These are phyloP conservation scores for Ustilaginoidea virens DNA, from an alignment of 2,329 filamentous ascomycete genomes.

Conservation along the genomic window DNA sequence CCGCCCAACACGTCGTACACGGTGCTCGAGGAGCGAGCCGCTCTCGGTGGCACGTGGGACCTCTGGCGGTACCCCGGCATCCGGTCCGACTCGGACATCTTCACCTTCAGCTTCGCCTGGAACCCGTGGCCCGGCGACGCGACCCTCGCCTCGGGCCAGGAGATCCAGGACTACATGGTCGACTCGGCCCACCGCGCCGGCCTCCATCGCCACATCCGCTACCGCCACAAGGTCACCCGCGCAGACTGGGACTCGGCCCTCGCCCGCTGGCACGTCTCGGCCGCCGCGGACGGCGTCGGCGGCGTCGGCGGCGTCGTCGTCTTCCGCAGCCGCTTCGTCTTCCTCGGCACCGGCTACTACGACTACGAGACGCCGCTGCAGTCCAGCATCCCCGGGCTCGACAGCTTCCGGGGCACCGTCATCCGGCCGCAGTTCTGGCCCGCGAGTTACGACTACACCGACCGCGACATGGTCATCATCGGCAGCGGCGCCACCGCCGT, in stretches of 20 bases:
- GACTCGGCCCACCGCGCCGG: slow-evolving; percentile 31
- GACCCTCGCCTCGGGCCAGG: slow-evolving; percentile 32
- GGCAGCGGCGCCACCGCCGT: slow-evolving; percentile 54
- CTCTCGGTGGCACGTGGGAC: slow-evolving; percentile 65
- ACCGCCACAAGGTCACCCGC: slow-evolving; percentile 29
- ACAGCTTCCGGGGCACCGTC: slow-evolving; percentile 22
- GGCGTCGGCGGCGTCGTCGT: slow-evolving; percentile 13
- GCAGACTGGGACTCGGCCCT: slow-evolving; percentile 39
- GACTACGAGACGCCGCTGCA: slow-evolving; percentile 47
- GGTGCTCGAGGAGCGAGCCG: slow-evolving; percentile 51
- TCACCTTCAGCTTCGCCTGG: slow-evolving; percentile 55
- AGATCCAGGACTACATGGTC: slow-evolving; percentile 39
- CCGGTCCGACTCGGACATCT: slow-evolving; percentile 45
- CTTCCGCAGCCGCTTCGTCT: slow-evolving; percentile 32
- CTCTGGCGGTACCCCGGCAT: slow-evolving; percentile 64
- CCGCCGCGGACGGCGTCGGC: slow-evolving; percentile 19
- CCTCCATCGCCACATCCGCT: slow-evolving; percentile 40
- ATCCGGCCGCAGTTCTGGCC: slow-evolving; percentile 67
- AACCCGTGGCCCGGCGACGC: slow-evolving; percentile 45
- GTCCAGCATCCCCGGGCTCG: slow-evolving; percentile 27
- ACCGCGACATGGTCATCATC: slow-evolving; percentile 50
- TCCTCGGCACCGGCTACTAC: slow-evolving; percentile 48
- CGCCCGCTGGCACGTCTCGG: slow-evolving; percentile 25
- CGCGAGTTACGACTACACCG: slow-evolving; percentile 44
- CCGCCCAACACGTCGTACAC: slow-evolving; percentile 37